Base-by-base conservation (phyloP, 495 filamentous ascomycete species). In the Neurospora sp. region DNA sequence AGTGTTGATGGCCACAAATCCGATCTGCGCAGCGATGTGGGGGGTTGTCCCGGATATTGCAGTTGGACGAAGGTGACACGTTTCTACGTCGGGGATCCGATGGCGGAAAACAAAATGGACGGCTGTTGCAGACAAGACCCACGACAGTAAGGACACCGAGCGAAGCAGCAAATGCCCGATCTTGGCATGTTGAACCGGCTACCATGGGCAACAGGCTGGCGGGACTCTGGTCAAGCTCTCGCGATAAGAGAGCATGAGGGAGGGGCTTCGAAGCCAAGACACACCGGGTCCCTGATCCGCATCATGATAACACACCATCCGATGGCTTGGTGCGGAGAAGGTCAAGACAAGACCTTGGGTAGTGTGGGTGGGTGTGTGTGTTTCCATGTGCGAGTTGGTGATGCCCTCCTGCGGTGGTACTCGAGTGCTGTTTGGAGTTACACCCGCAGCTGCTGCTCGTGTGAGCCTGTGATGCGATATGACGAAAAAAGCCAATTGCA, bases 401-500 rank as follows among this genome's bases (percentile, higher is more conserved):
- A 61, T 31, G 53, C 53, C 53, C 53, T 61, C 44, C 44, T 48
- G 27, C 53, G 5, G 53, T 65, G 27, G 53, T 65, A 65, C 53
- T 65, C 14, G 53, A 65, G 53, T 31, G 53, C 7, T 65, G 14
- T 65, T 37, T 16, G 31, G 14, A 65, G 53, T 65, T 65, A 8
- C 27, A 17, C 53, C 53, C 27, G 53, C 53, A 65, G 70, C 69
- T 68, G 61, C 59, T 45, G 69, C 70, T 72, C 59, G 40, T 42
- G 20, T 22, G 12, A 70, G 70, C 70, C 71, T 69, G 76, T 76
- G 78, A 77, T 78, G 77, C 70, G 69, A 76, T 75, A 78, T 82
- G 80, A 79, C 79, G 78, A 77, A 78, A 59, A 71, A 81, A 53
- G 74, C 72, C 74, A 74, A 76, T 79, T 74, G 76, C 44, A 42